Conservation (phyloP, 371 early-diverging fungal species). For the Syncephalis fuscata region DNA sequence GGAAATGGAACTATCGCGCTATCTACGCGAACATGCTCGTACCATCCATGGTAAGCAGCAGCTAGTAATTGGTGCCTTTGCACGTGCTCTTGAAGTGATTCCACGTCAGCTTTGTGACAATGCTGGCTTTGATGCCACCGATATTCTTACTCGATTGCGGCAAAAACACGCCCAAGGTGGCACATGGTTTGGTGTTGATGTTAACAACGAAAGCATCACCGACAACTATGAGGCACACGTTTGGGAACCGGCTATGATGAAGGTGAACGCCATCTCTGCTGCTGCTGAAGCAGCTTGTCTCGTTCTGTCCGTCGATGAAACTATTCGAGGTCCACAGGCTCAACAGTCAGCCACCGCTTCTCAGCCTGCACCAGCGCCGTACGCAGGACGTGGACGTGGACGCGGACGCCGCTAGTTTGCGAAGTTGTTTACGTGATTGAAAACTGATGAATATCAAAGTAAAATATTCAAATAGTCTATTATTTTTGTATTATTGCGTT, state of each 20-base stretch:
- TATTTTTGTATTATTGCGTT: too few species aligned
- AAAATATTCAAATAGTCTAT: too few species aligned
- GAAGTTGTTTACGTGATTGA: too few species aligned
- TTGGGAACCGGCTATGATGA: slow-evolving; percentile 98
- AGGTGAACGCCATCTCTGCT: slow-evolving; percentile 92
- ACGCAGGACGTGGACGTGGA: background rate
- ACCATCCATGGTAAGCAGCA: slow-evolving; percentile 94
- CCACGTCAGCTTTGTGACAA: slow-evolving; percentile 98
- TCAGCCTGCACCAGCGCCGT: background rate
- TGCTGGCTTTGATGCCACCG: slow-evolving; percentile 99
- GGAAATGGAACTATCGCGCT: slow-evolving; percentile 96
- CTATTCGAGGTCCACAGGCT: slow-evolving; percentile 59
- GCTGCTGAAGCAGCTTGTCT: slow-evolving; percentile 95
- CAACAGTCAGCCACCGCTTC: slow-evolving; percentile 40
- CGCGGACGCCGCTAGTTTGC: background rate
- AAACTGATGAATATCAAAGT: too few species aligned
- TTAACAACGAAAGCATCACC: slow-evolving; percentile 73
- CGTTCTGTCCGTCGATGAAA: slow-evolving; percentile 93
- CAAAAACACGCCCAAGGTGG: slow-evolving; percentile 83
- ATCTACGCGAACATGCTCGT: slow-evolving; percentile 80
- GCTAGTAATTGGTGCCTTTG: slow-evolving; percentile 91
- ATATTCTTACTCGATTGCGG: slow-evolving; percentile 93
- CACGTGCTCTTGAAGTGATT: slow-evolving; percentile 97
- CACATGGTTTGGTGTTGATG: slow-evolving; percentile 90
- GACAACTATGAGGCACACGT: slow-evolving; percentile 93